These are phyloP conservation scores for Rubroshorea leprosula DNA, from an alignment of 345 rosid species.

Conservation along the genomic window DNA sequence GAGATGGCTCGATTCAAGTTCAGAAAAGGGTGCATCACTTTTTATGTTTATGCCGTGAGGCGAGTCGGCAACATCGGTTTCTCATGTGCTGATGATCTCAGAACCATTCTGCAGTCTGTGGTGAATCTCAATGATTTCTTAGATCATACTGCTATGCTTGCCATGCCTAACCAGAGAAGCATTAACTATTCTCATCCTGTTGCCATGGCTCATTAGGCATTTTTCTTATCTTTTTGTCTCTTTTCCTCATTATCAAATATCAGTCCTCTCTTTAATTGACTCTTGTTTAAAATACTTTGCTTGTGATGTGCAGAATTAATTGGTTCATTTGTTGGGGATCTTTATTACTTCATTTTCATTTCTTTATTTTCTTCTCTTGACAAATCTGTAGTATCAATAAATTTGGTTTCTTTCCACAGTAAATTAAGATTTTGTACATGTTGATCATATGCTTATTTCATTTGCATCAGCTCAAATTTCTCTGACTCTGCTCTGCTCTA, in stretches of 20 bases:
- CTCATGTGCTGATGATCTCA: slow-evolving; percentile 68
- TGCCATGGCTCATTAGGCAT: slow-evolving; percentile 68
- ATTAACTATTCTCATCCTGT: slow-evolving; percentile 47
- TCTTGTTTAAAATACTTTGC: background rate
- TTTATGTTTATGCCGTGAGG: slow-evolving; percentile 84
- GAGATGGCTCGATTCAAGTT: slow-evolving; percentile 96
- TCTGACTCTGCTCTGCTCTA: no score
- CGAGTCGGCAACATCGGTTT: slow-evolving; percentile 50
- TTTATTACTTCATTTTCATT: no score
- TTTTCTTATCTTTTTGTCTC: background rate
- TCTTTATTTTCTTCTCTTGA: background rate
- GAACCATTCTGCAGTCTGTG: slow-evolving; percentile 74
- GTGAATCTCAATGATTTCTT: slow-evolving; percentile 84
- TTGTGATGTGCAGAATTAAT: background rate
- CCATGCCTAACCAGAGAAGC: slow-evolving; percentile 86
- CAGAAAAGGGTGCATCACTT: slow-evolving; percentile 89
- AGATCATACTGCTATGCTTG: slow-evolving; percentile 96
- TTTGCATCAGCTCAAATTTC: no score
- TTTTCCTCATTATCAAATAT: background rate
- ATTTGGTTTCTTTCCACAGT: no score
- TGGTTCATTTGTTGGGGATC: background rate
- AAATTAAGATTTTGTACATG: background rate
- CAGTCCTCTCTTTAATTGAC: no score
- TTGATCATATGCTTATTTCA: no score
- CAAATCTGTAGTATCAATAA: no score